Evolutionary conservation across 2,329 filamentous ascomycete genomes (phyloP), one percentile per base, ranked within the genome.

Genomic region (Aspergillus pseudoviridinutans): DNA sequence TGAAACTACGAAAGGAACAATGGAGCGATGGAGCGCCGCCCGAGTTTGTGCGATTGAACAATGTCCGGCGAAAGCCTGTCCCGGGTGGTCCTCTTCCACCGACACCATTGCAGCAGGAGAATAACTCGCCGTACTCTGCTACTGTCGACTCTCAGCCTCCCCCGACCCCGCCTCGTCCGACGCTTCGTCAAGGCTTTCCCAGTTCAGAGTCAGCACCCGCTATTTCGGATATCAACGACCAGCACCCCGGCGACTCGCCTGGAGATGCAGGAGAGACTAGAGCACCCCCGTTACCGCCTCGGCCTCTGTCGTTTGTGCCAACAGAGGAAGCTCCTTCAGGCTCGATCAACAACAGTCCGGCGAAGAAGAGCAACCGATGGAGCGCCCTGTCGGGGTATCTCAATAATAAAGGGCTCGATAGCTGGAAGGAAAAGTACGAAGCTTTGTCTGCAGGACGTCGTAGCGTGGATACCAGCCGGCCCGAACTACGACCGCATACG

Each of bases 21-120:
- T 53, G 64, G 17, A 61, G 66, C 32, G 65, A 66, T 32, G 64
- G 62, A 6, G 59, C 59, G 3, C 53, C 64, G 38, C 66, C 61
- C 42, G 69, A 72, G 17, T 64, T 75, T 24, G 66, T 64, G 17
- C 68, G 66, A 24, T 58, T 76, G 66, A 77, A 76, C 53, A 66
- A 73, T 50, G 69, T 76, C 20, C 69, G 70, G 41, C 71, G 75
- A 12, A 77, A 77, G 57, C 75, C 75, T 38, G 71, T 77, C 3
- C 61, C 65, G 3, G 60, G 62, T 8, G 63, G 61, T 25, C 49
- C 59, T 56, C 52, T 62, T 51, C 58, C 62, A 46, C 63, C 66
- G n/a, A 50, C 59, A 46, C 63, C 67, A 38, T 64, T 61, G 38
- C 65, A 64, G 50, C 62, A 25, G 42, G 57, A 61, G 49, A 58